Conservation (phyloP, 208 protist species). For the Trypanosoma congolense region DNA sequence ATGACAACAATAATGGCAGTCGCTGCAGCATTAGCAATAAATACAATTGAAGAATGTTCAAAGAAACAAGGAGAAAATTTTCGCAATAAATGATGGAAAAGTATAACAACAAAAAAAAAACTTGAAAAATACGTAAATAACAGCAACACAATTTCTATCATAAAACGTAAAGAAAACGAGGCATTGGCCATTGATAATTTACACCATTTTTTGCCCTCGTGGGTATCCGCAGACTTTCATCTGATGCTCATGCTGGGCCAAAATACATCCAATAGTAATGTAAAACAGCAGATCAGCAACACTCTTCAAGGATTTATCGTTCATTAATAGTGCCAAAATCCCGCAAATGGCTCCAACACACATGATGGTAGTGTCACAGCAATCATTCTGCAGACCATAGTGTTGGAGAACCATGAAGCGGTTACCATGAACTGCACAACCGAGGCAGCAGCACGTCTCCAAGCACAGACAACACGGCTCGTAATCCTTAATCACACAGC, state of each 20-base stretch:
- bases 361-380: conserved; percentile 48
- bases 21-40: too few species aligned
- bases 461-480: conserved; percentile 39
- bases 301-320: conserved; percentile 20
- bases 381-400: conserved; percentile 43
- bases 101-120: too few species aligned
- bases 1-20: too few species aligned
- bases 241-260: conserved; percentile 58
- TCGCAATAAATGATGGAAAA: too few species aligned
- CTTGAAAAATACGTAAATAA: too few species aligned
- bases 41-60: too few species aligned
- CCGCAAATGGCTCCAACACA: conserved; percentile 28
- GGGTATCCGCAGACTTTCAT: conserved; percentile 40
- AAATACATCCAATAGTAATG: conserved; percentile 50
- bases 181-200: too few species aligned
- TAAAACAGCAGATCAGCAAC: conserved; percentile 20
- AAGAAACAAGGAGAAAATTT: too few species aligned
- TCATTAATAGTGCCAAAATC: conserved; percentile 15
- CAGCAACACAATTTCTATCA: neutral
- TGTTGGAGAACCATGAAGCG: conserved; percentile 65
- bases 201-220: conserved; percentile 17
- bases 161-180: too few species aligned
- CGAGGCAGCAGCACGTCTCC: conserved; percentile 37
- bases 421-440: conserved; percentile 53
- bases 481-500: conserved; percentile 24